Percentiles rank a stretch among this genome's conserved stretches.
Conservation (phyloP, 129 eudicot species). For the Centaurea solstitialis region DNA sequence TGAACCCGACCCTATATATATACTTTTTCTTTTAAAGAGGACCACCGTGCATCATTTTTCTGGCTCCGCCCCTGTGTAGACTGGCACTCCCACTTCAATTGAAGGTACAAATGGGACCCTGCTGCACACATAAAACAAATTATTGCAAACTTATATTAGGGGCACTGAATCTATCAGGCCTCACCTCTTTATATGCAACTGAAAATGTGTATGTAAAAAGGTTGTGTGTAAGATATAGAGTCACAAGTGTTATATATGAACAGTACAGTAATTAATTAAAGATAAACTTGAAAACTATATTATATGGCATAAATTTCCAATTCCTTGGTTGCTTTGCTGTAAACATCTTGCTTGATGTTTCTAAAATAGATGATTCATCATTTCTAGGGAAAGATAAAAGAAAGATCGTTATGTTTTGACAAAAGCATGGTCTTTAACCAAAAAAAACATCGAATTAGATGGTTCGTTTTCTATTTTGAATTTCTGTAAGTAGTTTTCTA, state of each 20-base stretch:
- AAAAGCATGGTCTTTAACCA: neutral
- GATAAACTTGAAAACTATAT: neutral
- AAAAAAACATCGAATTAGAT: neutral
- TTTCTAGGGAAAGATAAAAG: neutral
- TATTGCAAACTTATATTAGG: neutral
- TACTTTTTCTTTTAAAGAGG: no score
- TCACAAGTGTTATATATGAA: neutral
- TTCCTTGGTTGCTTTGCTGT: neutral
- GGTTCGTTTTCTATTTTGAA: neutral
- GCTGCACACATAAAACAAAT: neutral
- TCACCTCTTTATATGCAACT: slow-evolving; percentile 7
- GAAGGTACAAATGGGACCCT: slow-evolving; percentile 26
- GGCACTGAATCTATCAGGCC: slow-evolving; percentile 8
- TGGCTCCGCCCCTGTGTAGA: no score
- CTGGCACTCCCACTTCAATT: slow-evolving; percentile 33
- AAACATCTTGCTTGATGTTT: neutral
- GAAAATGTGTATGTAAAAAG: neutral
- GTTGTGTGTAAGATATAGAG: neutral
- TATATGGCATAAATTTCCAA: neutral
- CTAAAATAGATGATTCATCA: neutral
- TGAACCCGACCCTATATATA: no score
- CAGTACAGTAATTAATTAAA: neutral
- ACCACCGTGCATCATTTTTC: no score
- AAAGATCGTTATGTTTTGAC: neutral
- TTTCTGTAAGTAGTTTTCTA: no score